A percentile compares a stretch with the other conserved stretches of the same genome.
Evolutionary conservation across 129 eudicot species (phyloP).

Genomic region (Sambucus nigra): DNA sequence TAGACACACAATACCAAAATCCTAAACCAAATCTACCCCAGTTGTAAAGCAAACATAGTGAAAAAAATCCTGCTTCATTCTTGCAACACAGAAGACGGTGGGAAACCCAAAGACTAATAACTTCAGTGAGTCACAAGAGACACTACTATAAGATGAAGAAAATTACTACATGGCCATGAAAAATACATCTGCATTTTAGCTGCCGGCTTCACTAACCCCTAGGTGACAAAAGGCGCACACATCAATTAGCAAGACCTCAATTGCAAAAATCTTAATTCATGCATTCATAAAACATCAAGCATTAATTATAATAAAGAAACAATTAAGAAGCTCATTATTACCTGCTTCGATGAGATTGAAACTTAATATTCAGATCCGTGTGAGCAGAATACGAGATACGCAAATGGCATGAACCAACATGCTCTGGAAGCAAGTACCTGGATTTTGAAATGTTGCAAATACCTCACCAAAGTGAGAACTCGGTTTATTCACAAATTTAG

Average conservation of each 20-base stretch:
- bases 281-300: slow-evolving; percentile 8
- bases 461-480: too few relatives aligned
- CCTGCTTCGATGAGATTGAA: slow-evolving; percentile 79
- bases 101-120: background rate
- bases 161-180: slow-evolving; percentile 45
- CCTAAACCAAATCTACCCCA: too few relatives aligned
- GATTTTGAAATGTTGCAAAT: too few relatives aligned
- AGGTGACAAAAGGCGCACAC: slow-evolving; percentile 26
- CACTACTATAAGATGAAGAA: slow-evolving; percentile 34
- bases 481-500: too few relatives aligned
- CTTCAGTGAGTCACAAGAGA: slow-evolving; percentile 6
- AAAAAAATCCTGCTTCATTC: background rate
- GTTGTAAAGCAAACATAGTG: too few relatives aligned
- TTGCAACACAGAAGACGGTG: background rate
- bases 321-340: slow-evolving; percentile 14
- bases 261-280: slow-evolving; percentile 9
- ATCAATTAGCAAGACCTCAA: slow-evolving; percentile 26
- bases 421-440: too few relatives aligned
- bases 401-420: slow-evolving; percentile 50
- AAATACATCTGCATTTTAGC: slow-evolving; percentile 44
- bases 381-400: slow-evolving; percentile 70
- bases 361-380: slow-evolving; percentile 58
- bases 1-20: too few relatives aligned
- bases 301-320: slow-evolving; percentile 6
- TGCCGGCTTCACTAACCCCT: slow-evolving; percentile 61